phyloP scores from a whole-genome alignment of 2,329 filamentous ascomycete genomes.

The Helotiales sp. region DNA sequence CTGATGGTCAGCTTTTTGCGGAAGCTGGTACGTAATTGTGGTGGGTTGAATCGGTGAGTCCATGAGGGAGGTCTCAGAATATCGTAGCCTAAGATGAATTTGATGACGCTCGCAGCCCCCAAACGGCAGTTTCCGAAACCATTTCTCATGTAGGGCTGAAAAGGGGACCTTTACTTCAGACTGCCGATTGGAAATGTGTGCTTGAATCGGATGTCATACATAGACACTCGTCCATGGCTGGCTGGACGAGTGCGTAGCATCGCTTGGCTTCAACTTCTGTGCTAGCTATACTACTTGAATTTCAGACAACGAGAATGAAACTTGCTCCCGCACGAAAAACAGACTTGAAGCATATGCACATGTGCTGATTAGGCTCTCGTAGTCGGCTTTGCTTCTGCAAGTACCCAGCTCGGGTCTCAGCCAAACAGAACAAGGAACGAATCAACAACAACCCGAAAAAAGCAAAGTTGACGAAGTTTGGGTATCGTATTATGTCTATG shows the following conservation, averaged over 20 bases:
- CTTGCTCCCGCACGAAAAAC: background rate
- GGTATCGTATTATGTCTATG: slow-evolving; percentile 34
- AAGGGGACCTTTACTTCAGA: background rate
- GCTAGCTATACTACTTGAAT: background rate
- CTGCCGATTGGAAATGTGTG: background rate
- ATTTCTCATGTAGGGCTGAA: background rate
- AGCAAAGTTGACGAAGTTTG: slow-evolving; percentile 14
- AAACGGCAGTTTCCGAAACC: slow-evolving; percentile 5
- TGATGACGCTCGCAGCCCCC: background rate
- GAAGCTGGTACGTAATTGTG: background rate
- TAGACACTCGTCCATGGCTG: background rate
- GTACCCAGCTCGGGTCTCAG: background rate
- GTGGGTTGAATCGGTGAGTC: background rate
- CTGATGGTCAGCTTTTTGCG: background rate
- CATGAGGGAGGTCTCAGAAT: background rate
- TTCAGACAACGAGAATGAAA: background rate
- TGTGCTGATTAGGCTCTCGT: background rate
- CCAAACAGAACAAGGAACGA: background rate
- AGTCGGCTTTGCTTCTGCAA: background rate
- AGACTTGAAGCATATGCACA: background rate
- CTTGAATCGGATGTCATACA: background rate
- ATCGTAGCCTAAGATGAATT: background rate
- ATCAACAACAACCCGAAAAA: background rate
- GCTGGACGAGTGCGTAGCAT: background rate
- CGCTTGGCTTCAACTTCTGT: background rate